Evolutionary conservation across 2,329 filamentous ascomycete species (phyloP).

Genomic region (Furcasterigmium furcatum): DNA sequence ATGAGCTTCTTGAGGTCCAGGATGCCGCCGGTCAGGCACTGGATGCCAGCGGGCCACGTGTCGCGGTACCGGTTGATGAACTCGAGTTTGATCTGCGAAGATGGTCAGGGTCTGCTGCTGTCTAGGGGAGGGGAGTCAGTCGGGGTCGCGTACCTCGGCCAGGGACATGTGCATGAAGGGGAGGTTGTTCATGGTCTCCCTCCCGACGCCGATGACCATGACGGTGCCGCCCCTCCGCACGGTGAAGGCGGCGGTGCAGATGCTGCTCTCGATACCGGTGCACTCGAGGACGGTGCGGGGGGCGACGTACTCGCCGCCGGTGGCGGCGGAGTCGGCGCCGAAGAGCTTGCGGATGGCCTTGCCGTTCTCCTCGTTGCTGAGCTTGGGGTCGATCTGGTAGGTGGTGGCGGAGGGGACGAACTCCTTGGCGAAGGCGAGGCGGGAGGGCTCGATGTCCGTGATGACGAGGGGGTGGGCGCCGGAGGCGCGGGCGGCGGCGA

Average conservation of each 20-base stretch:
- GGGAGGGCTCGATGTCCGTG: conserved; percentile 55
- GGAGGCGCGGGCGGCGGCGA: conserved; percentile 56
- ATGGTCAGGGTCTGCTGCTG: not conserved
- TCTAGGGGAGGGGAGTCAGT: not conserved
- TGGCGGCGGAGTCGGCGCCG: conserved; percentile 25
- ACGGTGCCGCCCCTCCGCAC: conserved; percentile 56
- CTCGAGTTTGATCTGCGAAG: conserved; percentile 61
- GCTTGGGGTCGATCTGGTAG: conserved; percentile 46
- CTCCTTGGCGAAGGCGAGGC: conserved; percentile 54
- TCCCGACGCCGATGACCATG: conserved; percentile 64
- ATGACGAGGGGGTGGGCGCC: conserved; percentile 63
- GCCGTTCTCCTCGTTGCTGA: conserved; percentile 46
- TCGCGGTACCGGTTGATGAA: conserved; percentile 71
- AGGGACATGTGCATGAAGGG: conserved; percentile 65
- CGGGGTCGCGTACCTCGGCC: conserved; percentile 42
- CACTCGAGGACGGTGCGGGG: conserved; percentile 62
- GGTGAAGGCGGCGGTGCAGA: conserved; percentile 55
- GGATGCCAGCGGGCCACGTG: conserved; percentile 66
- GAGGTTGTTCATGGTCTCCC: conserved; percentile 59
- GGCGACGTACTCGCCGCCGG: conserved; percentile 44
- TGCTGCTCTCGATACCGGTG: conserved; percentile 62
- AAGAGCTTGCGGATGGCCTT: conserved; percentile 51
- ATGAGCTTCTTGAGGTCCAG: conserved; percentile 60
- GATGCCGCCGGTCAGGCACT: conserved; percentile 55
- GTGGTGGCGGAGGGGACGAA: conserved; percentile 52